Conservation (phyloP, 176 grass and related monocot species). For the Carex pumila region DNA sequence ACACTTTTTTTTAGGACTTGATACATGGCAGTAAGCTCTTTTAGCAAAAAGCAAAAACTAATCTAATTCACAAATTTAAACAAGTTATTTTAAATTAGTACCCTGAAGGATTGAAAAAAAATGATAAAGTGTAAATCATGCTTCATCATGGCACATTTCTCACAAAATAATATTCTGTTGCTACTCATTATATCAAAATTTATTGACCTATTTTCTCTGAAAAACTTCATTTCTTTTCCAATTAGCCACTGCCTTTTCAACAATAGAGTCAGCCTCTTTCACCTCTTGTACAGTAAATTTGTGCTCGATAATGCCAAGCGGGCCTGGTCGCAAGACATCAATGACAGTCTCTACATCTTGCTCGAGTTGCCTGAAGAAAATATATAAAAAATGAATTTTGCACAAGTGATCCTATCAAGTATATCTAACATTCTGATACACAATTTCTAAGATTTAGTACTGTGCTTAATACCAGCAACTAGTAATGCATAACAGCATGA, state of each 20-base stretch:
- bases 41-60: too few relatives aligned
- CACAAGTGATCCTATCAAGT: neutral
- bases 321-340: constrained; percentile 67
- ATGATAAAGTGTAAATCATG: neutral
- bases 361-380: constrained; percentile 61
- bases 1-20: too few relatives aligned
- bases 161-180: neutral
- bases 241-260: constrained; percentile 50
- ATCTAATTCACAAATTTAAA: too few relatives aligned
- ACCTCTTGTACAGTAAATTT: constrained; percentile 64
- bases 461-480: too few relatives aligned
- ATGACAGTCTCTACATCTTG: constrained; percentile 88
- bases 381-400: neutral
- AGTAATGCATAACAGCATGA: neutral
- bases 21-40: too few relatives aligned
- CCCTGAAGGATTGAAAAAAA: too few relatives aligned
- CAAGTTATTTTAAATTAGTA: too few relatives aligned
- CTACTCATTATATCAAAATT: neutral
- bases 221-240: constrained; percentile 45
- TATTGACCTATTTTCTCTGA: constrained; percentile 27
- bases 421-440: neutral
- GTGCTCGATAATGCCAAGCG: constrained; percentile 76
- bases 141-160: neutral
- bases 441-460: neutral
- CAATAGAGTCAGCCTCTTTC: constrained; percentile 37